Conservation (phyloP, 805 yeast genomes). For the Candida nitratophila region DNA sequence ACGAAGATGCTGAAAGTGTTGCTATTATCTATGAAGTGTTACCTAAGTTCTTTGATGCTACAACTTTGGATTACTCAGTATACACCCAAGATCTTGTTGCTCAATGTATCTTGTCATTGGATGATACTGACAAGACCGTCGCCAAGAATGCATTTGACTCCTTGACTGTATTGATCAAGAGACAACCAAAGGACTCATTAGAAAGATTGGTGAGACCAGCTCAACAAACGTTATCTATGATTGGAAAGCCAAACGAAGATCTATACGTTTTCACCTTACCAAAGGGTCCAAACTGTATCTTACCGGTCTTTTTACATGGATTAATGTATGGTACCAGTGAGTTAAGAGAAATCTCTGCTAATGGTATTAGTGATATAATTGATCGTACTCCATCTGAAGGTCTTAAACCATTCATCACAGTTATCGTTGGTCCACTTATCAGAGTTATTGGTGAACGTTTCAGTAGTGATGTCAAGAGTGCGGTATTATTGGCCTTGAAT, state of each 20-base stretch:
- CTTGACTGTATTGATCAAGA: constrained; percentile 57
- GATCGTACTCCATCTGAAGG: constrained; percentile 78
- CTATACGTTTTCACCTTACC: constrained; percentile 69
- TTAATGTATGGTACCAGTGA: constrained; percentile 86
- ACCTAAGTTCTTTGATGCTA: constrained; percentile 60
- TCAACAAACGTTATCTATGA: constrained; percentile 56
- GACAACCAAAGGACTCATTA: constrained; percentile 67
- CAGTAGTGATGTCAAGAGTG: constrained; percentile 84
- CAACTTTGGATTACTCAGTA: constrained; percentile 61
- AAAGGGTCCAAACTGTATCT: constrained; percentile 78
- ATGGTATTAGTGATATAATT: constrained; percentile 82
- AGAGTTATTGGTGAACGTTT: constrained; percentile 97
- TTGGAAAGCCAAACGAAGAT: constrained; percentile 59
- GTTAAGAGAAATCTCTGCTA: constrained; percentile 80
- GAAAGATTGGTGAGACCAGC: constrained; percentile 81
- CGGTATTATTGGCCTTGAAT: constrained; percentile 82
- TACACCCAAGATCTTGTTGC: constrained; percentile 73
- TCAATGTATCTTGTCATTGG: constrained; percentile 63
- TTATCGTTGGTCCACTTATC: constrained; percentile 93
- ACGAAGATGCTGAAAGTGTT: constrained; percentile 62
- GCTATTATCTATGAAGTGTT: constrained; percentile 59
- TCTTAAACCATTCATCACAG: constrained; percentile 83
- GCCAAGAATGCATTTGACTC: constrained; percentile 63
- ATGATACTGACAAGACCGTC: constrained; percentile 56
- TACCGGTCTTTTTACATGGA: constrained; percentile 92